Percentiles rank a stretch among this genome's conserved stretches.
Evolutionary conservation across 108 stramenopile genomes (phyloP).

Genomic region (Stephanodiscus minutulus): DNA sequence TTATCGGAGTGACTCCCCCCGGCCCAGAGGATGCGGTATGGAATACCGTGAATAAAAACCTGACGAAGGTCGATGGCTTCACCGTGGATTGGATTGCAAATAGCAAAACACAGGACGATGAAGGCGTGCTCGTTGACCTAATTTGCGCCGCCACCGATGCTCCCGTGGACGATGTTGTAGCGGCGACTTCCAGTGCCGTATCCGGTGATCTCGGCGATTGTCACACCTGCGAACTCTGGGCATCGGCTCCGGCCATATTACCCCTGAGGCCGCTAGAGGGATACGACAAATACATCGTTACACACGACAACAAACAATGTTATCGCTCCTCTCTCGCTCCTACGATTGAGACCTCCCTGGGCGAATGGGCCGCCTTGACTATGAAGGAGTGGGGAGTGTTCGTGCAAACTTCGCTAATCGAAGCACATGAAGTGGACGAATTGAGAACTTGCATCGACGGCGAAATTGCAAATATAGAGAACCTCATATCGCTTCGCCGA

Average conservation of each 20-base stretch:
- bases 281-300: conserved; percentile 16
- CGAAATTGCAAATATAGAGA: conserved; percentile 34
- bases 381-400: conserved; percentile 51
- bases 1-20: conserved; percentile 24
- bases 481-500: conserved; percentile 24
- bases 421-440: conserved; percentile 17
- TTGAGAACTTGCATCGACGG: conserved; percentile 26
- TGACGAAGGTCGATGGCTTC: conserved; percentile 14
- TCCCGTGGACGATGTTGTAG: conserved; percentile 18
- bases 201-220: not conserved
- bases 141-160: conserved; percentile 25
- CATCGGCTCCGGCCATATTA: conserved; percentile 53
- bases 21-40: conserved; percentile 8
- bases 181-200: not conserved
- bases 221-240: conserved; percentile 53
- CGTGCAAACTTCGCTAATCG: conserved; percentile 29
- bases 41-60: conserved; percentile 1
- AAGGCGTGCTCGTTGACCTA: conserved; percentile 14
- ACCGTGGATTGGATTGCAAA: conserved; percentile 9
- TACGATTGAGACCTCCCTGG: not conserved
- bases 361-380: conserved; percentile 22
- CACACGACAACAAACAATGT: not conserved
- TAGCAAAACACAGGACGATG: conserved; percentile 19
- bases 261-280: conserved; percentile 40
- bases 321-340: not conserved